A percentile compares a stretch with the other conserved stretches of the same genome.
phyloP scores from a whole-genome alignment of 1,284 basidiomycete genomes.

The Amanita bisporigera region DNA sequence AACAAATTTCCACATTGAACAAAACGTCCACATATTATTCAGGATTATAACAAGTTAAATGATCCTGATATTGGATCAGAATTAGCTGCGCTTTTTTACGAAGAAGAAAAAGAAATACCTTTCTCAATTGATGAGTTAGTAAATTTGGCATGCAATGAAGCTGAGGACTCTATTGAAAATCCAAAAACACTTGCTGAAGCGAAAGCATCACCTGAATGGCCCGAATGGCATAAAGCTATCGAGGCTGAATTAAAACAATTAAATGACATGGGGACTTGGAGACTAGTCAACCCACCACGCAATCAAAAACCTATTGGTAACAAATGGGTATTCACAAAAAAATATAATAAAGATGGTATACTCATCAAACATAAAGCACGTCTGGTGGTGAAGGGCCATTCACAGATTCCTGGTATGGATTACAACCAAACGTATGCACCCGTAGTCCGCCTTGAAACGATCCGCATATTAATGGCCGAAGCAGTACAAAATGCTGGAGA shows the following conservation, averaged over 20 bases:
- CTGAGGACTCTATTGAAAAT: too few relatives aligned
- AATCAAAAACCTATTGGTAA: slow-evolving; percentile 6
- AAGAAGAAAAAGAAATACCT: too few relatives aligned
- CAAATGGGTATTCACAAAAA: slow-evolving; percentile 13
- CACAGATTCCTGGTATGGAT: slow-evolving; percentile 16
- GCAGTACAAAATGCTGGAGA: slow-evolving; percentile 29
- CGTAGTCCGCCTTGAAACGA: slow-evolving; percentile 32
- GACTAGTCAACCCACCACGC: background rate
- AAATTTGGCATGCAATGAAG: too few relatives aligned
- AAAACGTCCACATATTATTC: too few relatives aligned
- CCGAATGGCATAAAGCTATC: slow-evolving; percentile 13
- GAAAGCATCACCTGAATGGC: slow-evolving; percentile 2
- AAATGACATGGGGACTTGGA: slow-evolving; percentile 13
- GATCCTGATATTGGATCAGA: too few relatives aligned
- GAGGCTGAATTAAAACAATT: slow-evolving; percentile 7
- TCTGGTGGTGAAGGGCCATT: too few relatives aligned
- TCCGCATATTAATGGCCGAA: slow-evolving; percentile 34
- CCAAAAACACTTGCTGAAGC: slow-evolving; percentile 1
- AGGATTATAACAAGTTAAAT: too few relatives aligned
- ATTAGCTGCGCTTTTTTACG: too few relatives aligned
- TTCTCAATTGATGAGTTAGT: too few relatives aligned
- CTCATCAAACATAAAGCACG: too few relatives aligned
- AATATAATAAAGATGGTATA: too few relatives aligned
- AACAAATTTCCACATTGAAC: too few relatives aligned
- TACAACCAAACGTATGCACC: slow-evolving; percentile 45